Base-by-base conservation (phyloP, 306 rosid species). In the Ceratonia siliqua region DNA sequence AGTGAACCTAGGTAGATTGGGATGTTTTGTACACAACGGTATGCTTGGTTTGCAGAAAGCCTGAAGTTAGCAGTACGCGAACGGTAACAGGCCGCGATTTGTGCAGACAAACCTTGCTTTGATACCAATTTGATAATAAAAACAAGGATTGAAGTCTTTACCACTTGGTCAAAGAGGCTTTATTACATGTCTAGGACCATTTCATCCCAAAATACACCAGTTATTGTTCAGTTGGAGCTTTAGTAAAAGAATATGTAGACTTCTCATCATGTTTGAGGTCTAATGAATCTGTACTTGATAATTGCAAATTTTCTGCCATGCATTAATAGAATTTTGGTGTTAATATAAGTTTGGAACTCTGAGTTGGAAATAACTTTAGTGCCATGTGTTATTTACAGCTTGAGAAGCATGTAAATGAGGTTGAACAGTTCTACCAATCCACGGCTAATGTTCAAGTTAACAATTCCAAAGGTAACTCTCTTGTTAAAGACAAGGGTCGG, bases 371-470 rank as follows among this genome's bases (percentile, higher is more conserved):
- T 36, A 57, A 50, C 45, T 61, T 54, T 68, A 18, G 15, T 78
- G 76, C 72, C 2, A 7, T 61, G 39, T 54, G 53, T 48, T 78
- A 43, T 28, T 65, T 87, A 76, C 87, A 90, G 96, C 84, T 90
- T 62, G 95, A 93, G 86, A 73, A 86, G 70, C 85, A 76, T 76
- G 85, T 90, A 50, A 67, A 70, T 55, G 90, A 87, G 64, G 75
- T 90, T 58, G 93, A 89, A 72, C 83, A 84, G 21, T 87, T 86
- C 79, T 85, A 78, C 76, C 28, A 24, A 42, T 59, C 72, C 10
- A 63, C 18, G 9, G 59, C 54, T 72, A 78, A 78, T 25, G 75
- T 21, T 82, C 83, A 78, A 67, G 70, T 49, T 14, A 85, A 82
- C 62, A 78, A 81, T 35, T 76, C 69, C 68, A 88, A 85, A 81